phyloP scores from a whole-genome alignment of 2,329 filamentous ascomycete species.

The Colletotrichum higginsianum region DNA sequence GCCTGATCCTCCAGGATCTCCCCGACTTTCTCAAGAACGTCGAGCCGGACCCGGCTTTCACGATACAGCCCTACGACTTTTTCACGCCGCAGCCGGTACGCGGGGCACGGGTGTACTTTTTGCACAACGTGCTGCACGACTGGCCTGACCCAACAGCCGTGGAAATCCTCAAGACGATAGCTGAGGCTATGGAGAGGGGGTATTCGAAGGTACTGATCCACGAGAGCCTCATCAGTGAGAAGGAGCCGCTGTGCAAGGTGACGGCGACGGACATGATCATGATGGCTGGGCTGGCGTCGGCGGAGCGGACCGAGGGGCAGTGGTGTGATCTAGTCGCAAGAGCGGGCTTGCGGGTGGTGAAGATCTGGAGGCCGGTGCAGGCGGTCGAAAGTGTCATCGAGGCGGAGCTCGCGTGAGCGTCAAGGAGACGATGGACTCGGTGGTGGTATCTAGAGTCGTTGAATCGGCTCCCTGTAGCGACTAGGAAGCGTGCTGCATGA shows the following conservation, averaged over 20 bases:
- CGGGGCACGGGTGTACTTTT: constrained; percentile 53
- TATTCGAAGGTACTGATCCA: constrained; percentile 57
- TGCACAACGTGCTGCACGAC: constrained; percentile 47
- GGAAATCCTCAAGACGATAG: constrained; percentile 41
- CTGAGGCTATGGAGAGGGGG: constrained; percentile 45
- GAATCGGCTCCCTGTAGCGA: background rate
- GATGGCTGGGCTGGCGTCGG: constrained; percentile 50
- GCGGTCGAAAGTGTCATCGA: constrained; percentile 51
- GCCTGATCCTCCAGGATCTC: constrained; percentile 53
- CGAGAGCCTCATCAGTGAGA: constrained; percentile 52
- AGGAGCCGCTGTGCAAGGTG: constrained; percentile 48
- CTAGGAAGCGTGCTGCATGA: background rate
- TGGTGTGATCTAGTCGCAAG: constrained; percentile 48
- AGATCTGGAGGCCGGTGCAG: constrained; percentile 50
- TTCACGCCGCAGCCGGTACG: constrained; percentile 57
- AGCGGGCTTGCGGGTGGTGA: constrained; percentile 48
- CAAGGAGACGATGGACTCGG: no score
- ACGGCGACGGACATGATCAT: constrained; percentile 54
- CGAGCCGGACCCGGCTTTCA: constrained; percentile 46
- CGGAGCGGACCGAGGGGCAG: constrained; percentile 52
- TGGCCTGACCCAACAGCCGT: constrained; percentile 45
- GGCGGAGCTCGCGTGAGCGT: constrained; percentile 42
- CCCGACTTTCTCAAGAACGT: constrained; percentile 51
- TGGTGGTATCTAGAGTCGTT: background rate
- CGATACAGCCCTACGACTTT: constrained; percentile 53